These are phyloP conservation scores for Prunus salicina DNA, from an alignment of 306 rosid species.

Conservation along the genomic window DNA sequence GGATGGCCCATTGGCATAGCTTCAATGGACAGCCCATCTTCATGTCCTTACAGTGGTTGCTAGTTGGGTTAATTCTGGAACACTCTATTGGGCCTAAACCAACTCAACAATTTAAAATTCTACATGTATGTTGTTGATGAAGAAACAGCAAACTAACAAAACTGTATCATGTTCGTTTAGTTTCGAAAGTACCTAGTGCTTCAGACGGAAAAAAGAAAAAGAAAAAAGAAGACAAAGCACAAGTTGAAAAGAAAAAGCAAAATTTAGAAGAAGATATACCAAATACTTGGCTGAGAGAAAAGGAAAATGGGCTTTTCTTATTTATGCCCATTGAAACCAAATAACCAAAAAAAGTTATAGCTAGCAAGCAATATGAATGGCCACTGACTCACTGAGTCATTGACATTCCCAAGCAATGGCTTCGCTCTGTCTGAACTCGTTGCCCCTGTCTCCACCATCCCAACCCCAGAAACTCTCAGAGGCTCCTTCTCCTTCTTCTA, in stretches of 20 bases:
- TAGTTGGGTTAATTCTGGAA: too few species aligned
- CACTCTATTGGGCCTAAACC: background rate
- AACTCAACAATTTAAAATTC: background rate
- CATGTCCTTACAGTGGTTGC: too few species aligned
- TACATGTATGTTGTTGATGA: too few species aligned
- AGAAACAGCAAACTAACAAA: too few species aligned
- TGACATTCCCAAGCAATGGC: constrained; percentile 45
- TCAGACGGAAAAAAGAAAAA: too few species aligned
- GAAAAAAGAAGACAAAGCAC: background rate
- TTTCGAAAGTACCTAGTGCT: too few species aligned
- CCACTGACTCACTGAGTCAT: background rate
- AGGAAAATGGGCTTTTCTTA: background rate
- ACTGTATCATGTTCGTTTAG: too few species aligned
- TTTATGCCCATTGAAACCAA: background rate
- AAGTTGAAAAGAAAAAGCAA: background rate
- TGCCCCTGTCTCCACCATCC: constrained; percentile 50
- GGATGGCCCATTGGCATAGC: too few species aligned
- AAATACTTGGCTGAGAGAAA: constrained; percentile 31
- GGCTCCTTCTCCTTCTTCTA: constrained; percentile 32
- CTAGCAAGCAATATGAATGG: background rate
- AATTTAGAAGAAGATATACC: constrained; percentile 1
- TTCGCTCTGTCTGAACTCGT: constrained; percentile 61
- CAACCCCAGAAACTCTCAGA: constrained; percentile 49
- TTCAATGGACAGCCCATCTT: too few species aligned
- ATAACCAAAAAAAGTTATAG: background rate